Percentiles rank a stretch among this genome's conserved stretches.
phyloP scores from a whole-genome alignment of 1,139 yeast species.

The Debaryomyces subglobosus region DNA sequence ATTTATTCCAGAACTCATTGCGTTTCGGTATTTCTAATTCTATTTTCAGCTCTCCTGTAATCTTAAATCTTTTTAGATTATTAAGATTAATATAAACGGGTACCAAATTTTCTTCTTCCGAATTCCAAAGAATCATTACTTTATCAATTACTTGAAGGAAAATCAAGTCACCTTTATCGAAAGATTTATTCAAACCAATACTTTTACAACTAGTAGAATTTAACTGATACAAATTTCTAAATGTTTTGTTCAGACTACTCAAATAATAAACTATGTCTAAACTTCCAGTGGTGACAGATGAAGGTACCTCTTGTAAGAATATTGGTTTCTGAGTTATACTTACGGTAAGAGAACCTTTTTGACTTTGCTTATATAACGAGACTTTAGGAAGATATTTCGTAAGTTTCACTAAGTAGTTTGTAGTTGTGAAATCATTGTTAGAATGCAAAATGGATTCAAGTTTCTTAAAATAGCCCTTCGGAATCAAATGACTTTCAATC shows the following conservation, averaged over 20 bases:
- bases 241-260: conserved; percentile 1
- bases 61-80: conserved; percentile 4
- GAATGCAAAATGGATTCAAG: not conserved
- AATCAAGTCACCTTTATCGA: conserved; percentile 7
- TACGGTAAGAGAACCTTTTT: not conserved
- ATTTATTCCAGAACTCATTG: conserved; percentile 2
- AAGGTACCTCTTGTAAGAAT: not conserved
- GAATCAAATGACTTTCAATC: not conserved
- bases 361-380: not conserved
- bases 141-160: conserved; percentile 12
- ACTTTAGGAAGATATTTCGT: conserved; percentile 6
- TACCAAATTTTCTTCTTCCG: conserved; percentile 2
- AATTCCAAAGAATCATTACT: conserved; percentile 11
- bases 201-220: not conserved
- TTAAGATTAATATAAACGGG: conserved; percentile 10
- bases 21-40: not conserved
- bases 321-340: not conserved
- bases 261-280: conserved; percentile 5
- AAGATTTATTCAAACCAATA: conserved; percentile 6
- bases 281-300: conserved; percentile 7
- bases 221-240: conserved; percentile 13
- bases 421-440: conserved; percentile 11
- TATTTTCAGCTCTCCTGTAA: not conserved
- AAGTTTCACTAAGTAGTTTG: conserved; percentile 9
- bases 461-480: not conserved